Evolutionary conservation across 768 basidiomycete genomes (phyloP).

Genomic region (Suillus subluteus): DNA sequence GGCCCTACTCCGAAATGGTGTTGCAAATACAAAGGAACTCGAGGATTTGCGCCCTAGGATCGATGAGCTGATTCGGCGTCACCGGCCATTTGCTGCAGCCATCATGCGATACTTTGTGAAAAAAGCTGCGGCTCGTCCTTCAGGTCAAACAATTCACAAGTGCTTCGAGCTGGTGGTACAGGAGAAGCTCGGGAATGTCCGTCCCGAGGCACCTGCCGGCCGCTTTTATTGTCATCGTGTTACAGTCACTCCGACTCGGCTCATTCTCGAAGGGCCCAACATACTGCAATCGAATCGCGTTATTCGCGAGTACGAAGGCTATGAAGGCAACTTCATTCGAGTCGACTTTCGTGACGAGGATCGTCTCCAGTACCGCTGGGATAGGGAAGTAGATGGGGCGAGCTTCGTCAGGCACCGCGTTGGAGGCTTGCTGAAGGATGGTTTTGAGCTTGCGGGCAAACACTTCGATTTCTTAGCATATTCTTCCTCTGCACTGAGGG

Average conservation of each 20-base stretch:
- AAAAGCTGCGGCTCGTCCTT: slow-evolving; percentile 46
- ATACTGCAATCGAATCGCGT: slow-evolving; percentile 79
- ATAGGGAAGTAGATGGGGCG: slow-evolving; percentile 61
- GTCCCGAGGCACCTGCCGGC: slow-evolving; percentile 33
- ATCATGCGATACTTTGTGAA: slow-evolving; percentile 61
- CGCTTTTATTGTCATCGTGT: slow-evolving; percentile 73
- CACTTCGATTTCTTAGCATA: slow-evolving; percentile 83
- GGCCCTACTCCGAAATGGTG: slow-evolving; percentile 62
- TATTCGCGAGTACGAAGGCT: slow-evolving; percentile 65
- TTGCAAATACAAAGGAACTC: slow-evolving; percentile 65
- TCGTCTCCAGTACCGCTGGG: slow-evolving; percentile 72
- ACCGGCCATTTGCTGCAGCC: slow-evolving; percentile 43
- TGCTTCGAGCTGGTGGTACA: slow-evolving; percentile 49
- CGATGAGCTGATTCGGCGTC: slow-evolving; percentile 39
- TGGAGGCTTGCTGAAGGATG: slow-evolving; percentile 58
- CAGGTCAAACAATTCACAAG: slow-evolving; percentile 42
- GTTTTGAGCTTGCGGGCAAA: slow-evolving; percentile 72
- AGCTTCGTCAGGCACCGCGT: slow-evolving; percentile 62
- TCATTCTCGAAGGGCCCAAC: slow-evolving; percentile 78
- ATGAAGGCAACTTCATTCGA: slow-evolving; percentile 73
- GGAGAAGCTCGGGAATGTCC: slow-evolving; percentile 20
- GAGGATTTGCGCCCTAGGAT: slow-evolving; percentile 48
- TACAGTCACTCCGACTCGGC: slow-evolving; percentile 75
- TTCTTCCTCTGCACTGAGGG: slow-evolving; percentile 74
- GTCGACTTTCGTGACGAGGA: slow-evolving; percentile 90